Evolutionary conservation across 768 basidiomycete genomes (phyloP).

Genomic region (Suillus luteus): DNA sequence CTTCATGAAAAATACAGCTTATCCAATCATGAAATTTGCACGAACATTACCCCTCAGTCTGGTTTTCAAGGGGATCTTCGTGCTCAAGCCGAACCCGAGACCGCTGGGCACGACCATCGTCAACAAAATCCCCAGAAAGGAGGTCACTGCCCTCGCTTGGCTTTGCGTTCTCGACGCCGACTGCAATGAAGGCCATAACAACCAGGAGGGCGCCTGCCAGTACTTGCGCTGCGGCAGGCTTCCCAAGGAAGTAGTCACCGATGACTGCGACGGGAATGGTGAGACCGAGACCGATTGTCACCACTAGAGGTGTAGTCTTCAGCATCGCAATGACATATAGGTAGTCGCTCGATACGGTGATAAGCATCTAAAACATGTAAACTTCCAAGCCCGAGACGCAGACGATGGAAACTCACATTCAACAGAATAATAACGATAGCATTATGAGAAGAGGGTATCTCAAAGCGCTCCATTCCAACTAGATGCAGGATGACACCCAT

Average conservation of each 20-base stretch:
- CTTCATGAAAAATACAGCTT: not conserved
- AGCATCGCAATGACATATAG: slow-evolving; percentile 90
- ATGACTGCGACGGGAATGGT: slow-evolving; percentile 91
- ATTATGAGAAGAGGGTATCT: slow-evolving; percentile 58
- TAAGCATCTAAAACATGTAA: slow-evolving; percentile 60
- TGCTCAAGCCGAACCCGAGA: slow-evolving; percentile 14
- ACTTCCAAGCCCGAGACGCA: not conserved
- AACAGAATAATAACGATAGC: slow-evolving; percentile 51
- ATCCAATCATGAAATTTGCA: not conserved
- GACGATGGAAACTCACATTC: slow-evolving; percentile 47
- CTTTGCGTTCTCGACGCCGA: slow-evolving; percentile 59
- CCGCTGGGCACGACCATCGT: slow-evolving; percentile 11
- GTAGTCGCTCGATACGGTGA: slow-evolving; percentile 84
- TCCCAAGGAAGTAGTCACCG: slow-evolving; percentile 72
- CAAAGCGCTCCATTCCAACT: slow-evolving; percentile 70
- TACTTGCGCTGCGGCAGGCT: slow-evolving; percentile 57
- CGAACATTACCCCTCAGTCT: slow-evolving; percentile 1
- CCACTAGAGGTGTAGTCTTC: slow-evolving; percentile 93
- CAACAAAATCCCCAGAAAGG: slow-evolving; percentile 9
- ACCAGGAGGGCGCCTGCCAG: slow-evolving; percentile 78
- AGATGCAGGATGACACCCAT: slow-evolving; percentile 76
- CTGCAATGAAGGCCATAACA: slow-evolving; percentile 70
- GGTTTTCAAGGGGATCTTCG: slow-evolving; percentile 13
- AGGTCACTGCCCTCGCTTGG: slow-evolving; percentile 35
- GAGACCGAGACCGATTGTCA: slow-evolving; percentile 88